Percentiles rank a stretch among this genome's conserved stretches.
Evolutionary conservation across 495 filamentous ascomycete species (phyloP).

Genomic region (Podospora tetraspora): DNA sequence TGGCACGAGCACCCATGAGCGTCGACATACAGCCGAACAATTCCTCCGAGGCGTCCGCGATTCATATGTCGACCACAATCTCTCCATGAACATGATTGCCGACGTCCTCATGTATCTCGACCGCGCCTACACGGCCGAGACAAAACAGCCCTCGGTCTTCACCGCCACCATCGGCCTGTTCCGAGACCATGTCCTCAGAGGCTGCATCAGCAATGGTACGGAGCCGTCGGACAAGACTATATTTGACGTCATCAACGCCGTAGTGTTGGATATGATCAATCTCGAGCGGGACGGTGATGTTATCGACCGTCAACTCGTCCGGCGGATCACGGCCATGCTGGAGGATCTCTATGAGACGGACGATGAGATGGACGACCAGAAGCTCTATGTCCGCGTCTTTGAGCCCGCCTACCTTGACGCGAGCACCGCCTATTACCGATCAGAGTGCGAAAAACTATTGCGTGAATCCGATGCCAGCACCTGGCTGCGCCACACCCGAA

Average conservation of each 20-base stretch:
- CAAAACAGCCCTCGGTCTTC: conserved; percentile 72
- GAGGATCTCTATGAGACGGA: conserved; percentile 82
- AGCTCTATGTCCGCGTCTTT: conserved; percentile 79
- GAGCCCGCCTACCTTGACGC: conserved; percentile 69
- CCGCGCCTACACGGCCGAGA: conserved; percentile 67
- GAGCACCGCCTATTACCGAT: conserved; percentile 68
- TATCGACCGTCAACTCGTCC: conserved; percentile 76
- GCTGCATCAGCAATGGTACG: conserved; percentile 36
- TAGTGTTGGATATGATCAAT: conserved; percentile 84
- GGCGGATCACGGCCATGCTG: conserved; percentile 83
- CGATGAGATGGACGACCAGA: conserved; percentile 65
- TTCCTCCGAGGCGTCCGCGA: conserved; percentile 71
- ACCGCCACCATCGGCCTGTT: conserved; percentile 80
- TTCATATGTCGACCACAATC: conserved; percentile 82
- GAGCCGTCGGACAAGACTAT: conserved; percentile 29
- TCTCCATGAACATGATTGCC: conserved; percentile 94
- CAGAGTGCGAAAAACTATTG: conserved; percentile 67
- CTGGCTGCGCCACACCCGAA: conserved; percentile 74
- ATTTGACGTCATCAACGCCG: conserved; percentile 65
- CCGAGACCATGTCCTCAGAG: conserved; percentile 68
- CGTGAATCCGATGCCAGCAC: conserved; percentile 71
- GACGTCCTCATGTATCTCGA: conserved; percentile 99
- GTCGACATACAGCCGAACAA: conserved; percentile 71
- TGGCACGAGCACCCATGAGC: conserved; percentile 64
- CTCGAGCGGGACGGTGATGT: conserved; percentile 89